These are phyloP conservation scores for Cinnamomum chago DNA, from an alignment of 164 flowering plant genomes.

Conservation along the genomic window DNA sequence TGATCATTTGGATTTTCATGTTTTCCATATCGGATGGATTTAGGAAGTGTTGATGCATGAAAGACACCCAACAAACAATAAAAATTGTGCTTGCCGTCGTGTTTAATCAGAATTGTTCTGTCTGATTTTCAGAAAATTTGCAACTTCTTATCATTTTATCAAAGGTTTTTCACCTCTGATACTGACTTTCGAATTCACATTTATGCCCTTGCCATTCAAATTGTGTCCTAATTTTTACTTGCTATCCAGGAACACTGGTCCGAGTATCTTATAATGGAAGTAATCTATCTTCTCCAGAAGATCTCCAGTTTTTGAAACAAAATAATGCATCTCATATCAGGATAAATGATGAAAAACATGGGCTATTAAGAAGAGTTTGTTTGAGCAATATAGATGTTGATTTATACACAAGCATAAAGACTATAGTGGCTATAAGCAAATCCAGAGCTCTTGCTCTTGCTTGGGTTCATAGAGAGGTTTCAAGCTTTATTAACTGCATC, in stretches of 20 bases:
- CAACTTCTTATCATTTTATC: background rate
- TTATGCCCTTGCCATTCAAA: background rate
- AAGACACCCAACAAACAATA: background rate
- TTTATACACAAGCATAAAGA: conserved; percentile 2
- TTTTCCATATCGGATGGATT: background rate
- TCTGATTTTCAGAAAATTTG: background rate
- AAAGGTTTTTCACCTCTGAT: background rate
- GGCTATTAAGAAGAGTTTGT: background rate
- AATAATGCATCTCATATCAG: conserved; percentile 4
- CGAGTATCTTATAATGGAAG: conserved; percentile 6
- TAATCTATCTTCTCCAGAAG: background rate
- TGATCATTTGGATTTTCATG: background rate
- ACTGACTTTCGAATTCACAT: background rate
- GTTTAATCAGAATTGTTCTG: background rate
- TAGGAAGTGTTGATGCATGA: background rate
- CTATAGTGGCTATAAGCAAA: background rate
- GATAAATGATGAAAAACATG: background rate
- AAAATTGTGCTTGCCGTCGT: background rate
- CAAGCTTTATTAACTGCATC: background rate
- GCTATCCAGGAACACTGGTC: conserved; percentile 9
- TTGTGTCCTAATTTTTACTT: background rate
- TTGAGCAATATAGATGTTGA: conserved; percentile 1
- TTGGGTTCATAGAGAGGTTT: conserved; percentile 5
- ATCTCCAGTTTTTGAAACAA: background rate
- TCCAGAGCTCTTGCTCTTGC: conserved; percentile 5